Conservation (phyloP, 768 basidiomycete genomes). For the Hortiboletus campestris region DNA sequence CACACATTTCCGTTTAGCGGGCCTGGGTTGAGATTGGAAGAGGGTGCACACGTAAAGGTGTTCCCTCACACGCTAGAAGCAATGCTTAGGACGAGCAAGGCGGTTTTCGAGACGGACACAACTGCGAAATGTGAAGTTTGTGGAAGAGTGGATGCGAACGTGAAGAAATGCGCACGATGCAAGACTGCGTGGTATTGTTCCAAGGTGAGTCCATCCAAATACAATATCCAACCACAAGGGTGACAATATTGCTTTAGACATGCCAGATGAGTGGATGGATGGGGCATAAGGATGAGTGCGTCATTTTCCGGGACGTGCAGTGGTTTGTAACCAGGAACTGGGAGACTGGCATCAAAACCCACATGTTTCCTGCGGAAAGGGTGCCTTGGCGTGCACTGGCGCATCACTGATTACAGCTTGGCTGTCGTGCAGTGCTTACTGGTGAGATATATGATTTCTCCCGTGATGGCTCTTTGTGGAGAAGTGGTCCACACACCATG, state of each 20-base stretch:
- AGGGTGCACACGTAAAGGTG: conserved; percentile 23
- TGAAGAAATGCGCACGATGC: conserved; percentile 29
- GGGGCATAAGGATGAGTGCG: conserved; percentile 23
- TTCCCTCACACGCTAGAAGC: conserved; percentile 27
- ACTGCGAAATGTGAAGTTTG: conserved; percentile 24
- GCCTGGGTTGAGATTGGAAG: conserved; percentile 28
- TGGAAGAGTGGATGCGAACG: conserved; percentile 10
- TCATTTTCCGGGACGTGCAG: conserved; percentile 27
- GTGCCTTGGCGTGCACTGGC: conserved; percentile 13
- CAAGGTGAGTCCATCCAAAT: conserved; percentile 16
- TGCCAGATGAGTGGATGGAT: conserved; percentile 26
- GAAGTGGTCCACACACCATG: not conserved
- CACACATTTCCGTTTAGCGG: conserved; percentile 31
- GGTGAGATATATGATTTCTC: not conserved
- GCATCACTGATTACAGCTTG: conserved; percentile 5
- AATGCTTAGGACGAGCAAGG: conserved; percentile 26
- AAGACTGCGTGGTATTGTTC: conserved; percentile 32
- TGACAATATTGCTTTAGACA: conserved; percentile 12
- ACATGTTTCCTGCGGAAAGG: conserved; percentile 21
- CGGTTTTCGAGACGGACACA: conserved; percentile 19
- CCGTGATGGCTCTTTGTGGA: not conserved
- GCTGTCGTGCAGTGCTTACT: not conserved
- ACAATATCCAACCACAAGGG: not conserved
- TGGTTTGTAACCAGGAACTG: conserved; percentile 31
- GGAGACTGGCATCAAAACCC: conserved; percentile 15